Evolutionary conservation across 1,139 yeast species (phyloP), one percentile per base, ranked within the genome.

Genomic region (Blastobotrys proliferans): DNA sequence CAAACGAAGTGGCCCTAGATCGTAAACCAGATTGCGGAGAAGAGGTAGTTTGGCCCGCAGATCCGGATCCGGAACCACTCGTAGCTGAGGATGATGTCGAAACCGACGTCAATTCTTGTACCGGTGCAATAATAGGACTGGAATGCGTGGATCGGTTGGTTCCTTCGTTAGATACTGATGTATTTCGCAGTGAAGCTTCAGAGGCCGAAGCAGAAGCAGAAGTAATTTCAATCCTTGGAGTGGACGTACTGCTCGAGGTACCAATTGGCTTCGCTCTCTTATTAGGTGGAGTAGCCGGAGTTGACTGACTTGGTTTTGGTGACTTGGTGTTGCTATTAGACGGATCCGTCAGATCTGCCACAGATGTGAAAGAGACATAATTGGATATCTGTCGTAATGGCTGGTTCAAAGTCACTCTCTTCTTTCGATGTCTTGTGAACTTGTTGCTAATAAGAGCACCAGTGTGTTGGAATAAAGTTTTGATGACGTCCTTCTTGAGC

Each of bases 381-480:
- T 60, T 56, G 1, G 58, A 51, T 9, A 64, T 57, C 51, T 64
- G 68, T n/a, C 59, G 52, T 27, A 64, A 45, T 13, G 57, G 57
- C 35, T 51, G 58, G 20, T 39, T 38, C 27, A 42, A 40, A 8
- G 46, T 27, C 28, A 43, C 45, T 8, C 11, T 22, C 43, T 51
- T 53, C 45, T 52, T 53, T 22, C 52, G 50, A 46, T 68, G 71
- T 4, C 67, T 65, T 49, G 76, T 72, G 54, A 87, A 72, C 62
- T 85, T 86, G 63, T 87, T 88, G 28, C 87, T 84, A 44, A 88
- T 70, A 47, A 90, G 76, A 51, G 83, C 78, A 4, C 95, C 95
- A 1, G 94, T 72, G 56, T 88, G 94, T 39, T 73, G 76, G 42
- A 88, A 64, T 29, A 88, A 77, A 16, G 81, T 71, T 60, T 76